phyloP scores from a whole-genome alignment of 164 flowering plant species.

The Nelumbo lutea region DNA sequence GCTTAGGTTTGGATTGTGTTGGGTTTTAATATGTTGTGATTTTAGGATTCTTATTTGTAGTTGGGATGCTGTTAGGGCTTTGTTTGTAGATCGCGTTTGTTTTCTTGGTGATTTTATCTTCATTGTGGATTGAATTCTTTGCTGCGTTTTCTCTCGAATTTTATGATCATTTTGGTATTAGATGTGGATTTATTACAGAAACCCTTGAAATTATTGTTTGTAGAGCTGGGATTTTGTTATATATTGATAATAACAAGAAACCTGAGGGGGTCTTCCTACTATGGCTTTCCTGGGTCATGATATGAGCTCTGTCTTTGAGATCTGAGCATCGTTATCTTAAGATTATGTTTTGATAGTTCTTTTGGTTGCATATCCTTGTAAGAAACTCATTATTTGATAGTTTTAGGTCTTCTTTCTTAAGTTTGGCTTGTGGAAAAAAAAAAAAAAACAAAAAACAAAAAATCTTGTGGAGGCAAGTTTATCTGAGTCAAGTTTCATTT shows the following conservation, averaged over 20 bases:
- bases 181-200: too few relatives aligned
- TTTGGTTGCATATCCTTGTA: too few relatives aligned
- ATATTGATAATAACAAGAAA: background rate
- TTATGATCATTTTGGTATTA: background rate
- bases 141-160: background rate
- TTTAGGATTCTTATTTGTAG: background rate
- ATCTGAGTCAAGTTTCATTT: background rate
- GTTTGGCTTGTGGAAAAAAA: background rate
- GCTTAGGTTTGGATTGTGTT: background rate
- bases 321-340: background rate
- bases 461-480: too few relatives aligned
- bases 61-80: background rate
- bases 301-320: background rate
- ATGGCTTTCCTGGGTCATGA: background rate
- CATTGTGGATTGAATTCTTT: background rate
- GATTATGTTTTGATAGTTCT: too few relatives aligned
- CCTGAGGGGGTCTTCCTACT: background rate
- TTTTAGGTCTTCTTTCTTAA: too few relatives aligned
- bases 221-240: background rate
- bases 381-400: too few relatives aligned
- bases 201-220: background rate
- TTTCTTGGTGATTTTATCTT: background rate
- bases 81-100: background rate
- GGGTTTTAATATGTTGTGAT: background rate
- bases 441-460: too few relatives aligned